Evolutionary conservation across 2,329 filamentous ascomycete species (phyloP), one percentile per base, ranked within the genome.

Genomic region (Xylariaceae sp.): DNA sequence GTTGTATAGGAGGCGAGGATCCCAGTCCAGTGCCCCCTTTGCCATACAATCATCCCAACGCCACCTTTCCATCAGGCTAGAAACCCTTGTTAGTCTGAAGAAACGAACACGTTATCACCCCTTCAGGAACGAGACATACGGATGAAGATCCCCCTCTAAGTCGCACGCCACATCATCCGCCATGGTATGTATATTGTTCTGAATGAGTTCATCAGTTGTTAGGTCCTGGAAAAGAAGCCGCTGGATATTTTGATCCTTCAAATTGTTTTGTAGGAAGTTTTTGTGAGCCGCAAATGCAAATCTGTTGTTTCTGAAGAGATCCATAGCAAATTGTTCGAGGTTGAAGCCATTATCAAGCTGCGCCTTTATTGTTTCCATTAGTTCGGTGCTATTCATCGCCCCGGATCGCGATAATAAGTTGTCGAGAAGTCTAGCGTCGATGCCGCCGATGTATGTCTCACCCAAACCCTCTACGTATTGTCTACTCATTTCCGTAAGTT

Each of bases 171-270:
- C 46, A 3, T 61, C 47, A 16, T 68, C 40, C 5, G 62, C 57
- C 59, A 65, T 63, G 23, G 54, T 62, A 12, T 64, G 50, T 9
- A 60, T 26, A 20, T 62, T 59, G 1, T 56, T 16, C 2, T 51
- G n/a, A 12, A 68, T 52, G 10, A 70, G 41, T 45, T 71, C 69
- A 42, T 71, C 69, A 1, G 63, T 69, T 18, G 68, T 70, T 46
- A 66, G 1, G n/a, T 64, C 65, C 1, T n/a, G 2, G 9, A 70
- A 59, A 0, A 70, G 0, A 1, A 65, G 1, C 1, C 68, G 64
- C 37, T 71, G 69, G 9, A 56, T 70, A 21, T 70, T 62, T 37
- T 70, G 64, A 44, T 71, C 69, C 4, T 58, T 46, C 14, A 57
- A 32, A 9, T 60, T 51, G n/a, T 57, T 61, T 1, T 57, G 6